phyloP scores from a whole-genome alignment of 371 early-diverging fungal genomes.

The Lichtheimia hyalospora region DNA sequence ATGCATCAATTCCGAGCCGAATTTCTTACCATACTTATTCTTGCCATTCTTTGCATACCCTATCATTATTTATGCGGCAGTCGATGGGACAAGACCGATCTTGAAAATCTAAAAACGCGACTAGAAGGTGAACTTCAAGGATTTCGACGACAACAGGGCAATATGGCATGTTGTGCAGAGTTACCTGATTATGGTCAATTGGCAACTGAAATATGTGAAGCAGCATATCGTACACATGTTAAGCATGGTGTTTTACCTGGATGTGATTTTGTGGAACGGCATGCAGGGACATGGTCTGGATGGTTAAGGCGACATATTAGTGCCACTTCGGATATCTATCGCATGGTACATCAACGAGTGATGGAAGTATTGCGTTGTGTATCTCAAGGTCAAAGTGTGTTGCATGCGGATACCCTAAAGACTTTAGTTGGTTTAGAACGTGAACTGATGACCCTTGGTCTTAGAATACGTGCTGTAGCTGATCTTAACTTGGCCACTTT shows the following conservation, averaged over 20 bases:
- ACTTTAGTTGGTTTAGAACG: conserved; percentile 21
- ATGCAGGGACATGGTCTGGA: conserved; percentile 25
- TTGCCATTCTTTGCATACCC: conserved; percentile 61
- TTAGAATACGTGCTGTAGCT: conserved; percentile 23
- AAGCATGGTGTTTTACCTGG: neutral
- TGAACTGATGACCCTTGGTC: conserved; percentile 24
- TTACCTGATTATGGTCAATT: neutral
- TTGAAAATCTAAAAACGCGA: conserved; percentile 34
- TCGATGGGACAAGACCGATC: conserved; percentile 34
- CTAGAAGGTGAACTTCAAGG: neutral
- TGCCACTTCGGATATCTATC: conserved; percentile 25
- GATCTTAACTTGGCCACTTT: conserved; percentile 33
- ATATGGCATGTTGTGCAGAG: neutral
- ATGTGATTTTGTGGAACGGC: neutral
- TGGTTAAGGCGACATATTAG: conserved; percentile 32
- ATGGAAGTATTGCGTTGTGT: conserved; percentile 4
- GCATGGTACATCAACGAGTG: conserved; percentile 32
- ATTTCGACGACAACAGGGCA: neutral
- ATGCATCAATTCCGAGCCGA: conserved; percentile 64
- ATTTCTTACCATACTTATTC: conserved; percentile 71
- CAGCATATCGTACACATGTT: conserved; percentile 1
- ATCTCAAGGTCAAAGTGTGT: conserved; percentile 2
- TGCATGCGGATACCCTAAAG: neutral
- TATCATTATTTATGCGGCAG: conserved; percentile 57
- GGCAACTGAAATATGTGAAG: conserved; percentile 2